phyloP scores from a whole-genome alignment of 345 rosid species.

The Ailanthus altissimus region DNA sequence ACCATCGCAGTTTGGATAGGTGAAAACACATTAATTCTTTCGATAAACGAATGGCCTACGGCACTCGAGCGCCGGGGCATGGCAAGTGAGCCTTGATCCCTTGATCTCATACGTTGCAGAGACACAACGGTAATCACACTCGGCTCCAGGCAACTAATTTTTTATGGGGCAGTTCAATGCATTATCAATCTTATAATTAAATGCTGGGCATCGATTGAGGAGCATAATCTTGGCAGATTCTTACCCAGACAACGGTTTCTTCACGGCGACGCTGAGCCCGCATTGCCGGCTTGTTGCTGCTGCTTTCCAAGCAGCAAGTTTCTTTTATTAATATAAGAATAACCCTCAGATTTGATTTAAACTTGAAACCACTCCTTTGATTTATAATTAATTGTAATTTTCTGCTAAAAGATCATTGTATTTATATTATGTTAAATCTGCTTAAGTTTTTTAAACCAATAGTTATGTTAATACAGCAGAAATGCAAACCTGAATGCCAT shows the following conservation, averaged over 20 bases:
- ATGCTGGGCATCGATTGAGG: background rate
- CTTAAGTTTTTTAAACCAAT: no score
- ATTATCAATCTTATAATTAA: background rate
- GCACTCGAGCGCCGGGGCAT: background rate
- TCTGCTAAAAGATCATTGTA: no score
- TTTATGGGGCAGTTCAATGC: background rate
- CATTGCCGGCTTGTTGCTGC: conserved; percentile 9
- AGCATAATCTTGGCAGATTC: background rate
- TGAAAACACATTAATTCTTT: background rate
- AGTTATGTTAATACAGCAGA: no score
- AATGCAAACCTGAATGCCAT: no score
- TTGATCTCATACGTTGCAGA: background rate
- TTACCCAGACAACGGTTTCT: conserved; percentile 20
- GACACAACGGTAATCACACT: background rate
- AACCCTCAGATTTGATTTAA: background rate
- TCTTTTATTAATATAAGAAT: conserved; percentile 8
- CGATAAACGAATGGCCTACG: background rate
- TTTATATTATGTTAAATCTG: no score
- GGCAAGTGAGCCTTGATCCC: background rate
- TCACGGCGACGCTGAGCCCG: conserved; percentile 28
- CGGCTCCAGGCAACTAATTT: background rate
- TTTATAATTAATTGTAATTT: no score
- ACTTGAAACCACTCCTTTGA: no score
- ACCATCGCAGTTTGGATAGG: no score
- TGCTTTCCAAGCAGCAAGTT: conserved; percentile 7